Conservation (phyloP, 352 stramenopile genomes). For the Pythium guiyangense region DNA sequence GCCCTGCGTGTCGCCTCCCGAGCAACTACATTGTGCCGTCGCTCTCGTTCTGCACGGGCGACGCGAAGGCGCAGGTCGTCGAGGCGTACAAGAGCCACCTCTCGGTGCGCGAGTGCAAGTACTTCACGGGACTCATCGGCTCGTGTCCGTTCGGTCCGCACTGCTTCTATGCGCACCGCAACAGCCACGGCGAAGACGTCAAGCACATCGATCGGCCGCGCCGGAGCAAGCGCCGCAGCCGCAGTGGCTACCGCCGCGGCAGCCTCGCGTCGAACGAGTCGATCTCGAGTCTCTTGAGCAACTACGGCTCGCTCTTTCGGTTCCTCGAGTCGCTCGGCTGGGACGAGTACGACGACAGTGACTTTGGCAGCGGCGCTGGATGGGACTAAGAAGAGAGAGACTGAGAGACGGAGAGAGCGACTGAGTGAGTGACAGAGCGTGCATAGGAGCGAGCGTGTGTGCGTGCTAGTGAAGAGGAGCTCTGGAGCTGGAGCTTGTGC, state of each 20-base stretch:
- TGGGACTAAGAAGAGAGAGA: conserved; percentile 2
- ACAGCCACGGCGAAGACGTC: conserved; percentile 47
- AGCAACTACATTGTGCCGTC: conserved; percentile 82
- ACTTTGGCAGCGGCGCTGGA: background rate
- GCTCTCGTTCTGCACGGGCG: conserved; percentile 64
- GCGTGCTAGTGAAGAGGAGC: too few species aligned
- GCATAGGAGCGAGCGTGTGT: background rate
- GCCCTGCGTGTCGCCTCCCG: conserved; percentile 54
- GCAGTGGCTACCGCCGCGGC: conserved; percentile 10
- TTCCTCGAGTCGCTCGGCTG: conserved; percentile 63
- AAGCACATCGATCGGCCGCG: conserved; percentile 57
- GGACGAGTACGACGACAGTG: conserved; percentile 33
- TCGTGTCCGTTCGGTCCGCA: conserved; percentile 69
- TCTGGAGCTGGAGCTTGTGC: background rate
- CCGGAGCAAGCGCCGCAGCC: conserved; percentile 12
- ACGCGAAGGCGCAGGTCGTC: conserved; percentile 47
- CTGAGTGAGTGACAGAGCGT: background rate
- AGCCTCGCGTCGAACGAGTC: conserved; percentile 11
- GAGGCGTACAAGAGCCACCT: conserved; percentile 75
- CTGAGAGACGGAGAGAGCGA: background rate
- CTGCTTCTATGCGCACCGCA: conserved; percentile 76
- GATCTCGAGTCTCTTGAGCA: conserved; percentile 43
- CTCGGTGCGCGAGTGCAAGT: conserved; percentile 73
- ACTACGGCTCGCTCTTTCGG: conserved; percentile 59
- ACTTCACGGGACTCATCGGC: conserved; percentile 63